Conservation (phyloP, 129 eudicot species). For the Artemisia tridentata region DNA sequence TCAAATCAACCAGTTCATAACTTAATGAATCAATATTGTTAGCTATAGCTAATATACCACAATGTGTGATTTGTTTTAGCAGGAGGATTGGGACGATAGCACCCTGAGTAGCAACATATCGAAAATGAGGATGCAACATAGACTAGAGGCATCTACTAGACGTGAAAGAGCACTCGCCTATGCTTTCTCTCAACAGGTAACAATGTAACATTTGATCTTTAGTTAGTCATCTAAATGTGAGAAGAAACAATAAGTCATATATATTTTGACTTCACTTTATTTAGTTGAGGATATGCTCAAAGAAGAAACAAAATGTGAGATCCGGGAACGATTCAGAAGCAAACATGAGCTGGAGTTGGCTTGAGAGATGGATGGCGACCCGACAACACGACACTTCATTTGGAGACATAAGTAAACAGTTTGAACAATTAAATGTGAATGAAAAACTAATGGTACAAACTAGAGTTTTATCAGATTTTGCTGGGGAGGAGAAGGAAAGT, state of each 20-base stretch:
- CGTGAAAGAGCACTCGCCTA: conserved; percentile 96
- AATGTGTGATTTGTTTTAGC: conserved; percentile 28
- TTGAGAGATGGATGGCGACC: conserved; percentile 97
- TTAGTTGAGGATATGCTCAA: conserved; percentile 73
- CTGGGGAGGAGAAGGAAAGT: conserved; percentile 67
- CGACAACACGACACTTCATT: conserved; percentile 58
- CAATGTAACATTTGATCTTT: conserved; percentile 35
- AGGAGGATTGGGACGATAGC: conserved; percentile 95
- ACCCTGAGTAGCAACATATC: conserved; percentile 65
- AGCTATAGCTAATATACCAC: not conserved
- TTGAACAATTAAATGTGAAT: conserved; percentile 34
- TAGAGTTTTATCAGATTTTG: conserved; percentile 40
- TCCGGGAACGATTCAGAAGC: conserved; percentile 44
- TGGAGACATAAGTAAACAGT: conserved; percentile 44
- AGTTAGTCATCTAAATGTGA: not conserved
- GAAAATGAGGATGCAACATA: conserved; percentile 71
- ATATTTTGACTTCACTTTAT: not conserved
- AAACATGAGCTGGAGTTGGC: conserved; percentile 82
- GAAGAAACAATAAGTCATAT: too few species aligned
- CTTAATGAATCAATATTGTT: not conserved
- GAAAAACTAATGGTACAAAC: conserved; percentile 32
- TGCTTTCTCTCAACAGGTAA: conserved; percentile 93
- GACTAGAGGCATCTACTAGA: conserved; percentile 79
- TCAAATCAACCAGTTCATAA: not conserved
- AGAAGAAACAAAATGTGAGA: conserved; percentile 56